phyloP scores from a whole-genome alignment of 306 rosid species.

The Dryas octopetala region DNA sequence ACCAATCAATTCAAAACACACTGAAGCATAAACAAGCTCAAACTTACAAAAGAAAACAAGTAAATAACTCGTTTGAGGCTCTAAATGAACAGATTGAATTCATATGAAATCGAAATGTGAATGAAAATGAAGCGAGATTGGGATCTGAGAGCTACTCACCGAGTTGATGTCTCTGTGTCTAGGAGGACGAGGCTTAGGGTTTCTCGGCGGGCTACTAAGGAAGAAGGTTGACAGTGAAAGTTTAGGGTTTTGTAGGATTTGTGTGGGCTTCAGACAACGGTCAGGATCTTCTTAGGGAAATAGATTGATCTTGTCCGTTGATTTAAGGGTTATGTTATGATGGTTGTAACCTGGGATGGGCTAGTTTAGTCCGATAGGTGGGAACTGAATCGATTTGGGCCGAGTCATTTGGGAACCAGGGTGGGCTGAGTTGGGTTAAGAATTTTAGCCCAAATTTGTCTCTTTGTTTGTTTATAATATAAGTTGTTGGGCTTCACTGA shows the following conservation, averaged over 20 bases:
- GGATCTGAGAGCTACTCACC: constrained; percentile 10
- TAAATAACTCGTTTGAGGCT: background rate
- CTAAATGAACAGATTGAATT: background rate
- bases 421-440: too few relatives aligned
- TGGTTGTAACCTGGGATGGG: background rate
- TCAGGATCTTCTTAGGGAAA: background rate
- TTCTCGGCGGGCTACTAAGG: constrained; percentile 13
- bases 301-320: constrained; percentile 8
- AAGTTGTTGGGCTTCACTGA: too few relatives aligned
- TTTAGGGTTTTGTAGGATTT: constrained; percentile 38
- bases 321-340: background rate
- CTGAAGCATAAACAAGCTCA: background rate
- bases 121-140: background rate
- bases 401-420: background rate
- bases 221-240: background rate
- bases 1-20: background rate
- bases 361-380: background rate
- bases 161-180: background rate
- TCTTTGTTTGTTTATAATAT: too few relatives aligned
- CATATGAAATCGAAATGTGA: background rate
- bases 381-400: background rate
- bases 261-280: constrained; percentile 11
- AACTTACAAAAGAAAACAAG: background rate
- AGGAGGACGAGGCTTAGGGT: background rate
- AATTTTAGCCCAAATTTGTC: background rate